These are phyloP conservation scores for Hypoxylon sp. DNA, from an alignment of 2,329 filamentous ascomycete genomes.

Conservation along the genomic window DNA sequence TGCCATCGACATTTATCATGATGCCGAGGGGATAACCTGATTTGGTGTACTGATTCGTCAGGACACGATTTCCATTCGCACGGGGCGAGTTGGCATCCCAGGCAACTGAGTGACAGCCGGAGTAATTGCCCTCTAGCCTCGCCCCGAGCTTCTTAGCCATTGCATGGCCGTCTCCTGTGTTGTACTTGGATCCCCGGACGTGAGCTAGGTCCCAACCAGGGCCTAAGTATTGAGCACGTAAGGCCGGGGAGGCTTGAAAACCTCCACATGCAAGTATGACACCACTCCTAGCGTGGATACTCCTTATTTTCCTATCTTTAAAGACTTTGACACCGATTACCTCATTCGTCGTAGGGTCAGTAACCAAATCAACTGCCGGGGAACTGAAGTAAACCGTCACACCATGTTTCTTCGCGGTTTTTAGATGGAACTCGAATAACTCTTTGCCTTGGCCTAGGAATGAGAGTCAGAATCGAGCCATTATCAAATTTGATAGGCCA, in stretches of 20 bases:
- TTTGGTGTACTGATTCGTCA: slow-evolving; percentile 78
- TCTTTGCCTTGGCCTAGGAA: slow-evolving; percentile 46
- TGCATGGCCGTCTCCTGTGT: slow-evolving; percentile 71
- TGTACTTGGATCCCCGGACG: slow-evolving; percentile 75
- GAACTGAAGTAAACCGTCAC: slow-evolving; percentile 40
- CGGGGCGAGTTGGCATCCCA: slow-evolving; percentile 75
- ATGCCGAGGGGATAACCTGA: slow-evolving; percentile 77
- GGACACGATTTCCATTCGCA: slow-evolving; percentile 67
- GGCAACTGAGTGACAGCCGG: slow-evolving; percentile 74
- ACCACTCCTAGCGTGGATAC: slow-evolving; percentile 50
- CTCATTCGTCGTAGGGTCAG: slow-evolving; percentile 37
- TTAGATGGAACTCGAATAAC: slow-evolving; percentile 46
- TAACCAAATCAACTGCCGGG: slow-evolving; percentile 41
- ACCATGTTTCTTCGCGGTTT: slow-evolving; percentile 38
- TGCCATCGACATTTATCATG: slow-evolving; percentile 72
- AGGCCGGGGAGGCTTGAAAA: slow-evolving; percentile 72
- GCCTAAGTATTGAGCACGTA: slow-evolving; percentile 69
- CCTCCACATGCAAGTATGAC: slow-evolving; percentile 73
- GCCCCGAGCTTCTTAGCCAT: slow-evolving; percentile 69
- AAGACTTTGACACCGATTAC: slow-evolving; percentile 44
- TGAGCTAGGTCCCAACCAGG: slow-evolving; percentile 73
- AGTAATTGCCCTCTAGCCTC: slow-evolving; percentile 70
- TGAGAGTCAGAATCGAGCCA: neutral
- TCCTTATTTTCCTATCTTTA: slow-evolving; percentile 26
- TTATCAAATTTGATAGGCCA: neutral